Evolutionary conservation across 2,329 filamentous ascomycete genomes (phyloP).

Genomic region (Magnaporthiopsis rhizophila): DNA sequence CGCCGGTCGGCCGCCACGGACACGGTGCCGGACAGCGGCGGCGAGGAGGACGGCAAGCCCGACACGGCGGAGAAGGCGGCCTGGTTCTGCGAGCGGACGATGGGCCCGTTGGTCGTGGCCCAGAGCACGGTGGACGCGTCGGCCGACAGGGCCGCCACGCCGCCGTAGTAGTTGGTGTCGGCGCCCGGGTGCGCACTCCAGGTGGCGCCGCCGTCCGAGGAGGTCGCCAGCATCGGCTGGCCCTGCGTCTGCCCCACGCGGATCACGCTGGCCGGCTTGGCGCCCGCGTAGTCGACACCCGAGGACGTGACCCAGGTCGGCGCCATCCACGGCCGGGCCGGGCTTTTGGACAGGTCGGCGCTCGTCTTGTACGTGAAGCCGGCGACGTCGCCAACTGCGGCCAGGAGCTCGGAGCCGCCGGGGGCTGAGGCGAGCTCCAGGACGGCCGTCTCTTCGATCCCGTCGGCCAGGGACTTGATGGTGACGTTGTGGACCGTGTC

Average conservation of each 20-base stretch:
- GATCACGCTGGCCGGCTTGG: slow-evolving; percentile 36
- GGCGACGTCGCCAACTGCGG: slow-evolving; percentile 41
- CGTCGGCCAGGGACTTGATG: slow-evolving; percentile 42
- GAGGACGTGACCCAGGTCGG: slow-evolving; percentile 37
- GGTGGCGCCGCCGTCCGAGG: slow-evolving; percentile 39
- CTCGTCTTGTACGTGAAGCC: slow-evolving; percentile 40
- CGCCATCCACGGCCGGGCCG: slow-evolving; percentile 35
- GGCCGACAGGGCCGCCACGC: slow-evolving; percentile 42
- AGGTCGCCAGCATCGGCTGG: slow-evolving; percentile 37
- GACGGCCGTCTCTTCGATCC: slow-evolving; percentile 46
- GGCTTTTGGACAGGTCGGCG: slow-evolving; percentile 30
- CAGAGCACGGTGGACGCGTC: slow-evolving; percentile 41
- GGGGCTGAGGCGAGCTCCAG: slow-evolving; percentile 40
- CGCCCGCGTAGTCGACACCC: slow-evolving; percentile 41
- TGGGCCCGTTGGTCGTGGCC: slow-evolving; percentile 32
- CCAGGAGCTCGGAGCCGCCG: slow-evolving; percentile 42
- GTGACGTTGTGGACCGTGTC: slow-evolving; percentile 39
- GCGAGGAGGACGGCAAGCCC: slow-evolving; percentile 26
- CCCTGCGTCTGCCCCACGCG: slow-evolving; percentile 39
- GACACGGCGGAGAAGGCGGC: slow-evolving; percentile 36
- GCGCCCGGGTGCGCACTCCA: slow-evolving; percentile 42
- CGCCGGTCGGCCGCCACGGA: slow-evolving; percentile 47
- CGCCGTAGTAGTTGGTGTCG: slow-evolving; percentile 32
- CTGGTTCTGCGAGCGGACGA: slow-evolving; percentile 33
- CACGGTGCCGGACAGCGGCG: slow-evolving; percentile 31